Percentiles rank a stretch among this genome's conserved stretches.
Conservation (phyloP, 2,329 filamentous ascomycete genomes). For the Xylaria sp. region DNA sequence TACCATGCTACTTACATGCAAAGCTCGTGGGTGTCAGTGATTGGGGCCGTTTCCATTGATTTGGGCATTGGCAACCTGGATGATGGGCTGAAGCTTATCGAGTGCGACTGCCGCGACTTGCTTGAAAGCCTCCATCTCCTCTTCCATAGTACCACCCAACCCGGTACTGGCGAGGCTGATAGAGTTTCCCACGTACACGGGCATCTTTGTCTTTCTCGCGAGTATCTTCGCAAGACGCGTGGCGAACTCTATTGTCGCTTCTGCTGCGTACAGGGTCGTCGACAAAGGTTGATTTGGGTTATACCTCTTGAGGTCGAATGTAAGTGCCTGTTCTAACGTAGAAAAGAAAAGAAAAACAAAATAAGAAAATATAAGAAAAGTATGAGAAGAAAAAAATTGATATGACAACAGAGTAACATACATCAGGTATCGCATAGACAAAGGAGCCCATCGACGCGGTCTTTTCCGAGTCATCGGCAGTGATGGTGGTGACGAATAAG, state of each 20-base stretch:
- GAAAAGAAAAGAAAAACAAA: no score
- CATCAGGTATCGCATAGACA: constrained; percentile 91
- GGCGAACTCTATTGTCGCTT: constrained; percentile 83
- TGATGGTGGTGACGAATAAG: constrained; percentile 65
- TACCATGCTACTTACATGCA: no score
- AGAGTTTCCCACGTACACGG: constrained; percentile 91
- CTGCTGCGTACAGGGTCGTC: constrained; percentile 78
- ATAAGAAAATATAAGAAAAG: no score
- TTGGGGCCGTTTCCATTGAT: neutral
- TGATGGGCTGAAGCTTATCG: constrained; percentile 53
- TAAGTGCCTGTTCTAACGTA: constrained; percentile 6
- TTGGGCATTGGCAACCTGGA: constrained; percentile 16
- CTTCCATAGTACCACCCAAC: constrained; percentile 82
- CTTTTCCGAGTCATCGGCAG: constrained; percentile 56
- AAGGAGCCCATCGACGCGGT: constrained; percentile 78
- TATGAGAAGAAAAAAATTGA: no score
- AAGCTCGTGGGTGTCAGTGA: neutral
- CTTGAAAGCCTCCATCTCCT: constrained; percentile 90
- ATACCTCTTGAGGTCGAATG: constrained; percentile 48
- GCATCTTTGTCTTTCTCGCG: constrained; percentile 71
- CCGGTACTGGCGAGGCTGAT: constrained; percentile 76
- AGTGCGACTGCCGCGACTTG: constrained; percentile 74
- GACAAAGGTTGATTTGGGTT: constrained; percentile 68
- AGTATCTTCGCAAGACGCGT: constrained; percentile 83
- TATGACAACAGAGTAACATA: constrained; percentile 57